Conservation (phyloP, 2,329 filamentous ascomycete genomes). For the Teratosphaeria pseudoeucalypti region DNA sequence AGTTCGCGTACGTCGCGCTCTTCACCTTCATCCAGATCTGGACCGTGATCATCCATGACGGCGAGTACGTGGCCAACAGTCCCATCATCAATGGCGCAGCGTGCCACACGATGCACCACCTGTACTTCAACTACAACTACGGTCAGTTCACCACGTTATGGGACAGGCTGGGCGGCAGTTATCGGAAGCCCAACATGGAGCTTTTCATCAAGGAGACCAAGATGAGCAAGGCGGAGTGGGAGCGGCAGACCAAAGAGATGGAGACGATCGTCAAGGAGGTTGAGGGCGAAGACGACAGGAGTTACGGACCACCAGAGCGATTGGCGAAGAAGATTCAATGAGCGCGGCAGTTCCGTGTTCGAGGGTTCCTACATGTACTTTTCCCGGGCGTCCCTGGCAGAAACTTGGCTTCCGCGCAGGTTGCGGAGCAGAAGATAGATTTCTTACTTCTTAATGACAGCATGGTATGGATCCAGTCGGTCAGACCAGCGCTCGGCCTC, state of each 20-base stretch:
- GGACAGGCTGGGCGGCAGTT: slow-evolving; percentile 80
- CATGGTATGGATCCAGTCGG: no score
- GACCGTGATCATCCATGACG: slow-evolving; percentile 93
- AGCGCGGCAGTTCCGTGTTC: background rate
- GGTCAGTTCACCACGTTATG: slow-evolving; percentile 89
- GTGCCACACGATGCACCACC: slow-evolving; percentile 85
- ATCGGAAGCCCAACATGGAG: slow-evolving; percentile 74
- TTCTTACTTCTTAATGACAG: background rate
- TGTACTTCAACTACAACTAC: slow-evolving; percentile 85
- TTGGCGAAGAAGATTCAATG: slow-evolving; percentile 5
- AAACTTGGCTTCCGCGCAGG: background rate
- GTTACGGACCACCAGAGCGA: slow-evolving; percentile 25
- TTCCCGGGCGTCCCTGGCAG: background rate
- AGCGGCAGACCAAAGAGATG: slow-evolving; percentile 64
- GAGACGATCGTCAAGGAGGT: slow-evolving; percentile 68
- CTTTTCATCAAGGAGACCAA: slow-evolving; percentile 77
- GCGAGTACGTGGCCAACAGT: slow-evolving; percentile 84
- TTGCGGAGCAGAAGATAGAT: background rate
- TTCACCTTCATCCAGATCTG: slow-evolving; percentile 94
- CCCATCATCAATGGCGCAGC: slow-evolving; percentile 90
- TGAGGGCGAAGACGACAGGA: slow-evolving; percentile 44
- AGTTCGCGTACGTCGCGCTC: slow-evolving; percentile 73
- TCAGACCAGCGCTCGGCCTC: background rate
- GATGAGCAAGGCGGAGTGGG: slow-evolving; percentile 73
- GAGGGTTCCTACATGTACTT: background rate